Evolutionary conservation across 2,329 filamentous ascomycete genomes (phyloP).

Genomic region (Microcyclospora pomicola): DNA sequence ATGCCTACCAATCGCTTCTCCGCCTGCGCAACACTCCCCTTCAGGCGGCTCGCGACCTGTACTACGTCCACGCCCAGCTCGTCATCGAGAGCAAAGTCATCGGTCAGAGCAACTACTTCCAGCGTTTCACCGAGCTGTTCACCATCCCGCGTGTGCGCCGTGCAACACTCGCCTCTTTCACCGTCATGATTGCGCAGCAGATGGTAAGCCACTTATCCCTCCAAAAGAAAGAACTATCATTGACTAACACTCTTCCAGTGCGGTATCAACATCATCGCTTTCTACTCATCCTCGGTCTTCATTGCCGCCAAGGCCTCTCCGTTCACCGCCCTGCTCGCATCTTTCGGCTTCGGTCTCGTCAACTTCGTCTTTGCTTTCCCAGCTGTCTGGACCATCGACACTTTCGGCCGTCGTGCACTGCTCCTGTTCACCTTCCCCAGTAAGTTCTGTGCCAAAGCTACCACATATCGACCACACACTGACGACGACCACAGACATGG

Average conservation of each 20-base stretch:
- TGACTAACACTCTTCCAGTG: not conserved
- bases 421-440: conserved; percentile 32
- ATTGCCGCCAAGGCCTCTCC: conserved; percentile 21
- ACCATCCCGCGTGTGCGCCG: conserved; percentile 34
- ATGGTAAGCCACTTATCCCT: conserved; percentile 4
- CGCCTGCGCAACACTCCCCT: conserved; percentile 35
- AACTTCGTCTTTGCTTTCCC: conserved; percentile 33
- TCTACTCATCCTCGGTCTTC: conserved; percentile 25
- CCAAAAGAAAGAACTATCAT: not conserved
- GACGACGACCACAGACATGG: conserved; percentile 3
- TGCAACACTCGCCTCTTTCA: conserved; percentile 19
- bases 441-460: conserved; percentile 17
- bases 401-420: conserved; percentile 19
- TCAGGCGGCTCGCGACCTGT: conserved; percentile 42
- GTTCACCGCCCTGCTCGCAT: conserved; percentile 24
- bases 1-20: conserved; percentile 37
- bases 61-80: conserved; percentile 32
- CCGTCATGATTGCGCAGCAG: conserved; percentile 23
- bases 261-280: conserved; percentile 18
- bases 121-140: conserved; percentile 36
- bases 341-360: conserved; percentile 32
- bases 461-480: conserved; percentile 3
- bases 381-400: conserved; percentile 25
- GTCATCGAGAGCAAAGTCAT: conserved; percentile 17
- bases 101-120: conserved; percentile 25